Percentiles rank a stretch among this genome's conserved stretches.
Evolutionary conservation across 2,329 filamentous ascomycete species (phyloP).

Genomic region (Fusarium sp.): DNA sequence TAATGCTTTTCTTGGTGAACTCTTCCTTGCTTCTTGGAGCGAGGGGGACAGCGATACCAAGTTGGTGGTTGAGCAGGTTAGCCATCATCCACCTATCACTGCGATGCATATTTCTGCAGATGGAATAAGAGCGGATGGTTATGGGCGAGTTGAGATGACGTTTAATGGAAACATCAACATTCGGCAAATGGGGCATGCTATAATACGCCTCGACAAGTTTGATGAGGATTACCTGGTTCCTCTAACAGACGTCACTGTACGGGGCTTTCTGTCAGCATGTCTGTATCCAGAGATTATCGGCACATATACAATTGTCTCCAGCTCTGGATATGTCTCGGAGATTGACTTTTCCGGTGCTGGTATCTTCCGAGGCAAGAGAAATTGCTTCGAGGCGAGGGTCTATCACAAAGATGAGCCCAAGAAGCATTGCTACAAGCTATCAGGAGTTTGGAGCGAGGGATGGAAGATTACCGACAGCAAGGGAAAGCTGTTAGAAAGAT

Average conservation of each 20-base stretch:
- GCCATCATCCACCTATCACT: constrained; percentile 63
- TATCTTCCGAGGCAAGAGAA: constrained; percentile 49
- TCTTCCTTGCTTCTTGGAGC: constrained; percentile 56
- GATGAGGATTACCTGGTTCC: constrained; percentile 61
- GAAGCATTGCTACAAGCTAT: constrained; percentile 18
- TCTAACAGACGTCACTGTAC: constrained; percentile 57
- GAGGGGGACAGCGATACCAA: constrained; percentile 42
- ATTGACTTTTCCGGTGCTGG: constrained; percentile 58
- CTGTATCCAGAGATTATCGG: constrained; percentile 60
- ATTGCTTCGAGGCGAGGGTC: constrained; percentile 56
- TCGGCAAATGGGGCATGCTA: constrained; percentile 59
- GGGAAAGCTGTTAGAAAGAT: constrained; percentile 49
- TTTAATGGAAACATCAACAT: constrained; percentile 61
- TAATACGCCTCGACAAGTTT: constrained; percentile 59
- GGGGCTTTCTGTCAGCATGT: constrained; percentile 57
- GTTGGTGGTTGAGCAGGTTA: constrained; percentile 58
- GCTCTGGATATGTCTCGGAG: constrained; percentile 56
- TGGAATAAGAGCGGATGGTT: constrained; percentile 59
- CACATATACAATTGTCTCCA: constrained; percentile 56
- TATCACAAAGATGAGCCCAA: constrained; percentile 50
- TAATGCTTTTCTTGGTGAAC: constrained; percentile 62
- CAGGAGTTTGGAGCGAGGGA: constrained; percentile 34
- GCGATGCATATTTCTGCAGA: constrained; percentile 58
- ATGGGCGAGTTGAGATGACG: constrained; percentile 62
- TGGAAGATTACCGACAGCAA: constrained; percentile 43